Percentiles rank a stretch among this genome's conserved stretches.
Conservation (phyloP, 2,329 filamentous ascomycete genomes). For the Coniochaeta sp. region DNA sequence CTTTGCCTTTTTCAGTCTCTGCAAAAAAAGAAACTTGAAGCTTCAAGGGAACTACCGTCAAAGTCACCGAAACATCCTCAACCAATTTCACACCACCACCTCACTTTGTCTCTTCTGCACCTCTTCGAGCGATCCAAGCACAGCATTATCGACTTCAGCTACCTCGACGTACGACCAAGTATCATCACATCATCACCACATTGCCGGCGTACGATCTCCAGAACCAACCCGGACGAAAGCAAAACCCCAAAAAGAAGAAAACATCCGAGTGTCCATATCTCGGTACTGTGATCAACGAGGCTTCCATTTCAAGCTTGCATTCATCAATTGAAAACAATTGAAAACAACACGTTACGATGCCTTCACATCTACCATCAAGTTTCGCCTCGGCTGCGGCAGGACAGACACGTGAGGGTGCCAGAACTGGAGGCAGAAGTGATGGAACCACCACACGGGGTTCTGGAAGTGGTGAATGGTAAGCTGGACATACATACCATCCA, state of each 20-base stretch:
- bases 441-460: constrained; percentile 36
- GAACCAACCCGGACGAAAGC: no score
- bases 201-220: no score
- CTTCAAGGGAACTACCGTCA: background rate
- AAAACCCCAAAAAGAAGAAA: background rate
- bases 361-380: constrained; percentile 71
- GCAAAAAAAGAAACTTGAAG: background rate
- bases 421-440: constrained; percentile 48
- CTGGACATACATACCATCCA: no score
- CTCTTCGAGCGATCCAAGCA: background rate
- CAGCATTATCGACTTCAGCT: background rate
- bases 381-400: constrained; percentile 79
- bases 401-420: constrained; percentile 53
- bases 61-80: background rate
- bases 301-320: background rate
- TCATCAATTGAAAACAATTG: no score
- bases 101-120: background rate
- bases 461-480: constrained; percentile 67
- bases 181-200: no score
- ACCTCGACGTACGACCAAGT: background rate
- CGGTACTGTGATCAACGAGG: background rate
- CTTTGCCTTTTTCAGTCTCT: background rate
- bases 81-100: background rate
- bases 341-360: constrained; percentile 34
- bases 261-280: background rate